phyloP scores from a whole-genome alignment of 768 basidiomycete genomes.

The Tephrocybe sp. region DNA sequence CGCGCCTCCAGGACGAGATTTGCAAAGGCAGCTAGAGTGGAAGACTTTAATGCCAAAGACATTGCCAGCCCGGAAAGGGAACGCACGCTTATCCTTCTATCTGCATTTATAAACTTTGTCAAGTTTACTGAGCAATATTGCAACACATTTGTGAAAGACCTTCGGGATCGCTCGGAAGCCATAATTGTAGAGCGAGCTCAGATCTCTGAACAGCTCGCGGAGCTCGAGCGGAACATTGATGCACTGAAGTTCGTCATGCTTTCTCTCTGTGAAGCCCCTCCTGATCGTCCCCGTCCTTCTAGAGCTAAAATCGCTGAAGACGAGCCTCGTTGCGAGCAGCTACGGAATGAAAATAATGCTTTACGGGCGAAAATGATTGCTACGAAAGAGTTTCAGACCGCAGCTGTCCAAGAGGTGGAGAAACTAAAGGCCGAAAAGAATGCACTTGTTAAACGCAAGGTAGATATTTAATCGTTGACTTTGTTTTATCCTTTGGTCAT shows the following conservation, averaged over 20 bases:
- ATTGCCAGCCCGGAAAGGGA: slow-evolving; percentile 70
- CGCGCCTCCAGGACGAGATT: slow-evolving; percentile 55
- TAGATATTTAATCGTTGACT: slow-evolving; percentile 22
- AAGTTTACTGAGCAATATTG: slow-evolving; percentile 82
- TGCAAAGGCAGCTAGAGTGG: slow-evolving; percentile 69
- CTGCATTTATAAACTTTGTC: slow-evolving; percentile 91
- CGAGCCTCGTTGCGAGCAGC: slow-evolving; percentile 63
- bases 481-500: neutral
- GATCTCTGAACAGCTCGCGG: slow-evolving; percentile 44
- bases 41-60: slow-evolving; percentile 78
- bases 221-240: slow-evolving; percentile 52
- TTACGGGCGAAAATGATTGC: slow-evolving; percentile 67
- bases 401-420: slow-evolving; percentile 65
- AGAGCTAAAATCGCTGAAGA: slow-evolving; percentile 68
- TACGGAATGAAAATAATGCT: slow-evolving; percentile 59
- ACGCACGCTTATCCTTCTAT: slow-evolving; percentile 74
- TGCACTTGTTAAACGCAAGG: slow-evolving; percentile 62
- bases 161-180: slow-evolving; percentile 59
- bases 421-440: slow-evolving; percentile 72
- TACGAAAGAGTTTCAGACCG: slow-evolving; percentile 63
- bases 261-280: neutral
- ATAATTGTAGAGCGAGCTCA: slow-evolving; percentile 64
- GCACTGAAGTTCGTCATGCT: slow-evolving; percentile 51
- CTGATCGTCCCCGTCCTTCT: neutral
- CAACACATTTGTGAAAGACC: slow-evolving; percentile 55